Base-by-base conservation (phyloP, 805 yeast genomes). In the Lipomyces spencermartinsiae region DNA sequence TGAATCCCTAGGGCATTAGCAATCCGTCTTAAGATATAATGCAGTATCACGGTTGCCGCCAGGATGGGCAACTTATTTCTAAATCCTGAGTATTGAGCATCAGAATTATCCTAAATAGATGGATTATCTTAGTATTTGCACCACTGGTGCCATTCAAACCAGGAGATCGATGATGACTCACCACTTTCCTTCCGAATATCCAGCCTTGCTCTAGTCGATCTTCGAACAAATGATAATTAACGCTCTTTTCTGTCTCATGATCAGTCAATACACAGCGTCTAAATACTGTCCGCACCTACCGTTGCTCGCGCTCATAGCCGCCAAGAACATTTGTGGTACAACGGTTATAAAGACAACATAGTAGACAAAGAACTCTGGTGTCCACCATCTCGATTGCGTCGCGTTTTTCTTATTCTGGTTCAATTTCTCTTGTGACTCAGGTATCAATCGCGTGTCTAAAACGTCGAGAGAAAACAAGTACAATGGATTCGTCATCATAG, bases 31-130 rank as follows among this genome's bases (percentile, higher is more conserved):
- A 89, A 65, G 0, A 74, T 59, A 4, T 82, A 77, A 78, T 95
- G 98, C 1, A 81, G 76, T 0, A 75, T 71, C 64, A 89, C 83
- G 60, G 92, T 80, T 0, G 80, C 85, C n/a, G 81, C 75, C 60
- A 95, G 80, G 60, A 90, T 76, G 12, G 86, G 85, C 71, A 94
- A 82, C 76, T 93, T 93, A 76, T 90, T 89, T 74, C 99, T 84
- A 76, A 95, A 92, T 75, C 93, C 92, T 33, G 91, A 79, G 76
- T 94, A 95, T 78, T 95, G 99, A 39, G 83, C 82, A 77, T 95
- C 99, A 4, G 97, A 90, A 76, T 94, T 93, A 78, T 95, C 99
- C 58, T 78, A 43, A 43, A n/a, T 19, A 16, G 22, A n/a, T 19
- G 8, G 10, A 37, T 4, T 37, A 43, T 43, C 49, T 43, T 43